These are phyloP conservation scores for Biscogniauxia sp. DNA, from an alignment of 2,329 filamentous ascomycete species.

Conservation along the genomic window DNA sequence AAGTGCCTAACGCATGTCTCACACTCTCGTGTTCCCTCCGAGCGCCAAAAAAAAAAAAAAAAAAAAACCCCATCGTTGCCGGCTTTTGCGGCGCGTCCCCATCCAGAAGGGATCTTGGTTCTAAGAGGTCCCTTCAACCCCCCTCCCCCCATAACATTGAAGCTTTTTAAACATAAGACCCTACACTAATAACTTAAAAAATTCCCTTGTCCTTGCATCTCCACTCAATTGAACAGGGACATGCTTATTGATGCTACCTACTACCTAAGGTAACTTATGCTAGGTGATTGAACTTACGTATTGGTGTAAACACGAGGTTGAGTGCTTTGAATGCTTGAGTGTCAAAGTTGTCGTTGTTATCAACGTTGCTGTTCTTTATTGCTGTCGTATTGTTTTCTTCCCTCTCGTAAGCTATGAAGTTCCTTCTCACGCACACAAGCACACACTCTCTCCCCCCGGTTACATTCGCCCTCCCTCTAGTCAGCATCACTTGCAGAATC, in stretches of 20 bases:
- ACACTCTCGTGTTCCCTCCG: constrained; percentile 17
- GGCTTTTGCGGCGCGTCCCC: constrained; percentile 9
- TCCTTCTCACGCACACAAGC: no score
- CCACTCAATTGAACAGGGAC: constrained; percentile 7
- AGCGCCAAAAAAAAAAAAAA: constrained; percentile 13
- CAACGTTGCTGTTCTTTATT: no score
- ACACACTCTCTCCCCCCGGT: no score
- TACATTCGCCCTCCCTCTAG: background rate
- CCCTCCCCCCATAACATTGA: background rate
- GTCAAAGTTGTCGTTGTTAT: no score
- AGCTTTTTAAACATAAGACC: constrained; percentile 8
- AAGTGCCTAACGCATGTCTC: constrained; percentile 33
- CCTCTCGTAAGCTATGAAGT: no score
- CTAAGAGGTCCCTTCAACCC: background rate
- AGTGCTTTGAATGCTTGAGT: no score
- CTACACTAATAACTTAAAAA: constrained; percentile 3
- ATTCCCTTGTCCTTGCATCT: constrained; percentile 12
- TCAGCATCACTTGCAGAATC: background rate
- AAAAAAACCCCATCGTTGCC: constrained; percentile 2
- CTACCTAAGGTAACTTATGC: background rate
- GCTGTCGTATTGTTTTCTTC: no score
- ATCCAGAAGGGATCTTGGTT: constrained; percentile 23
- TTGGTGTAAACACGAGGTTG: no score
- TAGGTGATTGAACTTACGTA: background rate
- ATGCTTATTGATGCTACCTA: background rate